Percentiles rank a stretch among this genome's conserved stretches.
phyloP scores from a whole-genome alignment of 495 filamentous ascomycete genomes.

The Penicillium flavigenum region DNA sequence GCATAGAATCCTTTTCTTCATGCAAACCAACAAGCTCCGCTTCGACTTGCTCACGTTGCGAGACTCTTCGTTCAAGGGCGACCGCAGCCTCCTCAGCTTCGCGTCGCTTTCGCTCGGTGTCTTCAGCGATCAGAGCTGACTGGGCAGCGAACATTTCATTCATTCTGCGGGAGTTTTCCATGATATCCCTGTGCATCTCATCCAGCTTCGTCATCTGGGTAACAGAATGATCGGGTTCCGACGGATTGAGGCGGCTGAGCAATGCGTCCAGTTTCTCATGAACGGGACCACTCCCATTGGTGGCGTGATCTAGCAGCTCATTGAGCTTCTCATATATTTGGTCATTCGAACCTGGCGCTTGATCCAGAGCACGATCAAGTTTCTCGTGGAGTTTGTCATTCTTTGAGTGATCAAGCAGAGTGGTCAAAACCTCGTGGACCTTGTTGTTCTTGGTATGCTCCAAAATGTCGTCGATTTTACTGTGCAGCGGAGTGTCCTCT shows the following conservation, averaged over 20 bases:
- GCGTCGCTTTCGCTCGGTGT: conserved; percentile 74
- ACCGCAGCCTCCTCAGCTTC: conserved; percentile 80
- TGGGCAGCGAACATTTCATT: conserved; percentile 82
- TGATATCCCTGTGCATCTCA: conserved; percentile 85
- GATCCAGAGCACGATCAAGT: conserved; percentile 59
- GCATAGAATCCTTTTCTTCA: conserved; percentile 63
- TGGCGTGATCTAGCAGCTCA: conserved; percentile 63
- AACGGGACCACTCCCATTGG: conserved; percentile 59
- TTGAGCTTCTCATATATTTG: conserved; percentile 46
- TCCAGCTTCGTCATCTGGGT: conserved; percentile 75
- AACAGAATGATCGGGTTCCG: conserved; percentile 43
- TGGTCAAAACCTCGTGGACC: conserved; percentile 80
- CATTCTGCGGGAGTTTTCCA: conserved; percentile 80
- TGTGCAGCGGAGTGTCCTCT: conserved; percentile 69
- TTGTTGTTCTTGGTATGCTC: conserved; percentile 53
- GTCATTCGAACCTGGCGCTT: conserved; percentile 52
- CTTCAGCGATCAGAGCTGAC: conserved; percentile 72
- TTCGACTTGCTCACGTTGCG: conserved; percentile 78
- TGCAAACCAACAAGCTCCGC: conserved; percentile 62
- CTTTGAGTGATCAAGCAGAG: conserved; percentile 63
- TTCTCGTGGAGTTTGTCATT: conserved; percentile 44
- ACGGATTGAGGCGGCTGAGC: conserved; percentile 30
- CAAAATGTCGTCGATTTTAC: conserved; percentile 84
- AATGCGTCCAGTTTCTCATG: conserved; percentile 63
- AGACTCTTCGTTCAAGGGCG: conserved; percentile 72